These are phyloP conservation scores for Adenanthera pavonina DNA, from an alignment of 306 rosid genomes.

Conservation along the genomic window DNA sequence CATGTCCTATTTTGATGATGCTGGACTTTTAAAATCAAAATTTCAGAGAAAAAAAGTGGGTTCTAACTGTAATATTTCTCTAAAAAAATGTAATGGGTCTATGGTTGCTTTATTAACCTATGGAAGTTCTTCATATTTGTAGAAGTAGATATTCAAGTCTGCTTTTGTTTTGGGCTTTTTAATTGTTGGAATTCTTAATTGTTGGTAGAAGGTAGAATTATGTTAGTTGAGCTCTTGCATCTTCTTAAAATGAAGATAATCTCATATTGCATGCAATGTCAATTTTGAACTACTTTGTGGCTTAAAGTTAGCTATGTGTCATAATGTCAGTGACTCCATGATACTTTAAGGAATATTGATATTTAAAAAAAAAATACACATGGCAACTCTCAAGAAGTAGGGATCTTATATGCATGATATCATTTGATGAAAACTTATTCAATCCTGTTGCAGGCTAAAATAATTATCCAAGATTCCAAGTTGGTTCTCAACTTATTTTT, in stretches of 20 bases:
- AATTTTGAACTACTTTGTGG: conserved; percentile 16
- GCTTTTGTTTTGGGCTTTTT: conserved; percentile 25
- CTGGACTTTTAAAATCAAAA: no score
- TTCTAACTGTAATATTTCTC: no score
- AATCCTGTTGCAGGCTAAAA: conserved; percentile 25
- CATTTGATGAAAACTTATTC: conserved; percentile 19
- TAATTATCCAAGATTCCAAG: background rate
- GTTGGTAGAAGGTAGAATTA: background rate
- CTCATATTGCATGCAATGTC: conserved; percentile 15
- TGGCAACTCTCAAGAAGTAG: conserved; percentile 12
- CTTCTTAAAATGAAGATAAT: conserved; percentile 22
- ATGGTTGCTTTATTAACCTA: no score
- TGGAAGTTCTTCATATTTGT: no score
- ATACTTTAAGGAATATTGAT: background rate
- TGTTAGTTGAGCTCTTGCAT: conserved; percentile 9
- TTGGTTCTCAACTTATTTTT: background rate
- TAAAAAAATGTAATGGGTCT: no score
- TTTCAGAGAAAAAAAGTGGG: no score
- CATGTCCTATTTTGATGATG: no score
- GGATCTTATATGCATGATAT: conserved; percentile 20
- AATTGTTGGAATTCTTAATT: background rate
- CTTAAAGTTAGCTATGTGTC: background rate
- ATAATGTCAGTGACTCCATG: background rate
- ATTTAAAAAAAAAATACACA: background rate
- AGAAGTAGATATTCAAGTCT: conserved; percentile 23